A percentile compares a stretch with the other conserved stretches of the same genome.
These are phyloP conservation scores for Gossypium davidsonii DNA, from an alignment of 441 rosid species.

Conservation along the genomic window DNA sequence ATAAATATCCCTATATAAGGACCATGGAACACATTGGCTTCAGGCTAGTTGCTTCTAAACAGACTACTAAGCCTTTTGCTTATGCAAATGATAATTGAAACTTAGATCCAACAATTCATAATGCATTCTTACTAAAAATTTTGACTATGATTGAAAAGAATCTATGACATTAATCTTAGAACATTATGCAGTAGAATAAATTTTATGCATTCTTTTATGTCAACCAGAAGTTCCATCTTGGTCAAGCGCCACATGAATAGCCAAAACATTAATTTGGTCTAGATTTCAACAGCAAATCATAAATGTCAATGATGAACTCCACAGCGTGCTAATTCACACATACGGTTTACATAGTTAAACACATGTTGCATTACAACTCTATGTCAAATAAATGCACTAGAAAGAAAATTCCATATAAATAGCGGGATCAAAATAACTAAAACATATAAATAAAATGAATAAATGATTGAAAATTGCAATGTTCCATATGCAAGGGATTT, in stretches of 20 bases:
- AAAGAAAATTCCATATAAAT: not conserved
- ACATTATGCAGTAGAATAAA: not conserved
- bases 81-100: not conserved
- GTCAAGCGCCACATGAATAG: not conserved
- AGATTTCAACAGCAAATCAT: not conserved
- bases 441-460: constrained; percentile 6
- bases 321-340: no score
- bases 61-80: not conserved
- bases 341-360: not conserved
- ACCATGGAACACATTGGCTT: not conserved
- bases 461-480: not conserved
- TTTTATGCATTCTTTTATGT: not conserved
- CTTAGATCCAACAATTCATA: not conserved
- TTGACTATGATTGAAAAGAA: not conserved
- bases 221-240: not conserved
- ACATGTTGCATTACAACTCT: not conserved
- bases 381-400: not conserved
- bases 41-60: constrained; percentile 2
- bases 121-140: not conserved
- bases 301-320: not conserved
- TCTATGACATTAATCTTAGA: not conserved
- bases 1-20: no score
- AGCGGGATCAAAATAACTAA: not conserved
- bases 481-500: constrained; percentile 2
- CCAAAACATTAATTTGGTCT: not conserved